These are phyloP conservation scores for Pleodorina starrii DNA, from an alignment of 139 green algal species.

Conservation along the genomic window DNA sequence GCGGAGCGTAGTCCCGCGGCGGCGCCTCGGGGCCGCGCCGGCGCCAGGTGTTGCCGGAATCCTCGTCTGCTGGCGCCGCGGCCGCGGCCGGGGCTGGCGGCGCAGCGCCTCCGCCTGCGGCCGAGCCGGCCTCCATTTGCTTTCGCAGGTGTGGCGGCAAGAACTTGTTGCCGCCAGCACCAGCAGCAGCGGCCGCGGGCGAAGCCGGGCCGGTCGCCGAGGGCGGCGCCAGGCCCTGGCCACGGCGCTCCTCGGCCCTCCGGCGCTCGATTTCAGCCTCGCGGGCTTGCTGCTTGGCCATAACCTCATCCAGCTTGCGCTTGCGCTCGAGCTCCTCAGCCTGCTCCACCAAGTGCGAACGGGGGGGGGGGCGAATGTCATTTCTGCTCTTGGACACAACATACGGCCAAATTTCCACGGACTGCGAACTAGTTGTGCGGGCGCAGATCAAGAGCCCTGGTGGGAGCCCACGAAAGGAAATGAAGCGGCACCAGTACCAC, in stretches of 20 bases:
- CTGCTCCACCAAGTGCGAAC: not conserved
- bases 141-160: constrained; percentile 21
- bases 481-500: not conserved
- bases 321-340: constrained; percentile 71
- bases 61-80: constrained; percentile 12
- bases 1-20: not conserved
- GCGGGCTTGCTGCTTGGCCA: constrained; percentile 64
- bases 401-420: not conserved
- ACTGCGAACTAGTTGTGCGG: not conserved
- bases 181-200: not conserved
- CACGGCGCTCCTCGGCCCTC: constrained; percentile 58
- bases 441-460: not conserved
- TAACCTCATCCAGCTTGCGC: constrained; percentile 68
- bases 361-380: not conserved
- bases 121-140: not conserved
- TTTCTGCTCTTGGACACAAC: too few species aligned
- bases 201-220: too few species aligned
- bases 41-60: constrained; percentile 29
- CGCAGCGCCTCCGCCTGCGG: not conserved
- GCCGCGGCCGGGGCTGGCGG: not conserved
- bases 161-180: constrained; percentile 16
- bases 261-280: constrained; percentile 77
- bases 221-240: constrained; percentile 4
- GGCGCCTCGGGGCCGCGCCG: constrained; percentile 35
- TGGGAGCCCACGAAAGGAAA: not conserved